Conservation (phyloP, 2,329 filamentous ascomycete species). For the Lachnellula hyalina region DNA sequence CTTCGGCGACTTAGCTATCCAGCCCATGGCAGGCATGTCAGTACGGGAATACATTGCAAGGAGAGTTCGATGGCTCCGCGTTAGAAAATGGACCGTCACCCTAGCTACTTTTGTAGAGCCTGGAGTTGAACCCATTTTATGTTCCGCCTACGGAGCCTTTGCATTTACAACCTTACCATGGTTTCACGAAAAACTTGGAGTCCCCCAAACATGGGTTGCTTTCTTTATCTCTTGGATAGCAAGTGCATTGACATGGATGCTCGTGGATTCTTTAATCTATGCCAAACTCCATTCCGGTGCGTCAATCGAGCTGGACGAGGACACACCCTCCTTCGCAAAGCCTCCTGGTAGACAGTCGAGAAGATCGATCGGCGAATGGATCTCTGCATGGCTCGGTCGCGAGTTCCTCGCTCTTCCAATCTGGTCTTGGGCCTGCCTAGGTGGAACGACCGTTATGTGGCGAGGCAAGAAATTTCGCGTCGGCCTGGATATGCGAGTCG, state of each 20-base stretch:
- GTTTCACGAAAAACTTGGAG: conserved; percentile 46
- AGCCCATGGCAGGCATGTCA: conserved; percentile 81
- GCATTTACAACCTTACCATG: conserved; percentile 68
- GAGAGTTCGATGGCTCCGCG: conserved; percentile 83
- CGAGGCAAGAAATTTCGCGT: conserved; percentile 78
- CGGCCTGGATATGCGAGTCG: conserved; percentile 76
- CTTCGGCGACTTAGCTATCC: conserved; percentile 80
- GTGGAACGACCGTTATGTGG: conserved; percentile 87
- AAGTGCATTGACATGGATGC: conserved; percentile 65
- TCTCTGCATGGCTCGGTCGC: conserved; percentile 76
- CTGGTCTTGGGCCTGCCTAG: conserved; percentile 83
- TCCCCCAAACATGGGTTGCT: conserved; percentile 62
- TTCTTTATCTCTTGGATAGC: conserved; percentile 62
- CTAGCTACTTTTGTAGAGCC: conserved; percentile 88
- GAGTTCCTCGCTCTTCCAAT: conserved; percentile 81
- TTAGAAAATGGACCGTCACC: conserved; percentile 89
- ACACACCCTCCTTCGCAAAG: conserved; percentile 71
- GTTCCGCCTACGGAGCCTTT: conserved; percentile 74
- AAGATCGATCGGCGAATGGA: conserved; percentile 64
- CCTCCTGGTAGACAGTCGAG: conserved; percentile 50
- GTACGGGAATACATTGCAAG: conserved; percentile 72
- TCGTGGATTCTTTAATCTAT: conserved; percentile 69
- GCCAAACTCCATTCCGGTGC: conserved; percentile 66
- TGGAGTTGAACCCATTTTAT: conserved; percentile 82
- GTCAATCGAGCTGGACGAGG: conserved; percentile 63